Evolutionary conservation across 768 basidiomycete species (phyloP).

Genomic region (Hypholoma fasciculare): DNA sequence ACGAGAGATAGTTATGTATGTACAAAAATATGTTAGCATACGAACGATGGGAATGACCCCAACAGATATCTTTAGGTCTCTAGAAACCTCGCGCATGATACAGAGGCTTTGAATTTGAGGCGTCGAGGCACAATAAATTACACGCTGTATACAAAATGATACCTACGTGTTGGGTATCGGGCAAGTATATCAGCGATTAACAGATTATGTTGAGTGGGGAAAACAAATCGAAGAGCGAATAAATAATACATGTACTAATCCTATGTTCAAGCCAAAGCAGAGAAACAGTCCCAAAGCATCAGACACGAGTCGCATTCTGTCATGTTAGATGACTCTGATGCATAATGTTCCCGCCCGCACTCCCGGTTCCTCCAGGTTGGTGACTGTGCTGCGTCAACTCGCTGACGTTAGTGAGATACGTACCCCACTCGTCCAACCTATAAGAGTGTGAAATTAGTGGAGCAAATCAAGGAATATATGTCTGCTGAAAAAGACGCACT

Average conservation of each 20-base stretch:
- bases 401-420: constrained; percentile 42
- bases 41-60: no score
- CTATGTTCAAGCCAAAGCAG: background rate
- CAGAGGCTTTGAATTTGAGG: no score
- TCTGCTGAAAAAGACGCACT: constrained; percentile 41
- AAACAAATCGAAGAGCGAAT: background rate
- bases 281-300: background rate
- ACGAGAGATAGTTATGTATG: no score
- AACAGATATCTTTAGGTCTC: no score
- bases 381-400: constrained; percentile 28
- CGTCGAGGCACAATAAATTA: no score
- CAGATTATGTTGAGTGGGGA: background rate
- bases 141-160: no score
- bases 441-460: constrained; percentile 2
- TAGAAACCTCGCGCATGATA: no score
- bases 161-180: background rate
- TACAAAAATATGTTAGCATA: no score
- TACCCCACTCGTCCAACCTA: constrained; percentile 47
- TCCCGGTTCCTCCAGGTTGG: background rate
- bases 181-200: background rate
- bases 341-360: constrained; percentile 1
- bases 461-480: no score
- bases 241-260: background rate
- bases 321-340: constrained; percentile 4
- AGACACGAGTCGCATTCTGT: background rate